These are phyloP conservation scores for Xylaria sp. DNA, from an alignment of 2,329 filamentous ascomycete species.

Conservation along the genomic window DNA sequence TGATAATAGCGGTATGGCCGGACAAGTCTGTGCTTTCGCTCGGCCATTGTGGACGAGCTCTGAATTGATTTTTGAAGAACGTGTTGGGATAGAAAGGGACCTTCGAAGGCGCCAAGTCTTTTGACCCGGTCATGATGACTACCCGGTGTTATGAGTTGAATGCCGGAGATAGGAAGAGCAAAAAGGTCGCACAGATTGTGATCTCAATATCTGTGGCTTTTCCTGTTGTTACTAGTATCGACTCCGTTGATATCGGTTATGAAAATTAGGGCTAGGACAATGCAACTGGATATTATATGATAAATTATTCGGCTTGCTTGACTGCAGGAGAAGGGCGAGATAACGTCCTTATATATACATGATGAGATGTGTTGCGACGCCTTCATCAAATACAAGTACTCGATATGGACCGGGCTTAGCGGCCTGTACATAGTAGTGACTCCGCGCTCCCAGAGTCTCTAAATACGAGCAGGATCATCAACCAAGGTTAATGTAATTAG, in stretches of 20 bases:
- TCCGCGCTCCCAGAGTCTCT: not conserved
- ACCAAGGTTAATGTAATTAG: not conserved
- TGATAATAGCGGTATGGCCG: conserved; percentile 57
- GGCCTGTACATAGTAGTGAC: not conserved
- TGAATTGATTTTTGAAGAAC: conserved; percentile 46
- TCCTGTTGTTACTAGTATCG: not conserved
- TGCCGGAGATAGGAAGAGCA: not conserved
- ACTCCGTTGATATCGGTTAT: not conserved
- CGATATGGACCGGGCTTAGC: not conserved
- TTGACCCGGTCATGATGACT: conserved; percentile 30
- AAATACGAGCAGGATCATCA: not conserved
- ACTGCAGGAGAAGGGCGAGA: no score
- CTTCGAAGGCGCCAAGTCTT: conserved; percentile 27
- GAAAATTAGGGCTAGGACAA: not conserved
- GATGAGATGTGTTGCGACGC: not conserved
- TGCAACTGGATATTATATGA: not conserved
- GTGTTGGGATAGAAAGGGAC: conserved; percentile 24
- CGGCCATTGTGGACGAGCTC: conserved; percentile 38
- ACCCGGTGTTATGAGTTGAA: not conserved
- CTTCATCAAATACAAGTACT: not conserved
- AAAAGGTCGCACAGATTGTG: not conserved
- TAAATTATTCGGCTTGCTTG: not conserved
- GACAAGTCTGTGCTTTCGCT: conserved; percentile 44
- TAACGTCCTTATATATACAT: not conserved
- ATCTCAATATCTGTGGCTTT: not conserved